Base-by-base conservation (phyloP, 495 filamentous ascomycete genomes). In the Lichina pygmaea region DNA sequence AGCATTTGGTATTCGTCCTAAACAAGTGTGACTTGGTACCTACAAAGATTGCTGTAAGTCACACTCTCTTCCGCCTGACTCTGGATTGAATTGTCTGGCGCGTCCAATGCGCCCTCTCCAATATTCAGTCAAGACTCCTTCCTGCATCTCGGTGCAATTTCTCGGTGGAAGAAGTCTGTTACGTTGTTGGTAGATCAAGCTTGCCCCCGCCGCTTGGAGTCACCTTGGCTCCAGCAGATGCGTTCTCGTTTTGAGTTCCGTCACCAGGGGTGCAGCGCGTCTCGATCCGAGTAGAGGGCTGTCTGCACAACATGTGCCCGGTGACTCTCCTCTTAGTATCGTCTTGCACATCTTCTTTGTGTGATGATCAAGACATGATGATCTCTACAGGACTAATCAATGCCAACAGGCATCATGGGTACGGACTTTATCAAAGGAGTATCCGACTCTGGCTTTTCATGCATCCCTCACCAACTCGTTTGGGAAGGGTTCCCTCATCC, bases 1-100 rank as follows among this genome's bases (percentile, higher is more conserved):
- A 97, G 60, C 85, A 93, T 58, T 60, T 93, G 44, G 72, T 92
- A 7, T 92, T 91, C 50, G 75, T 95, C 1, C 54, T 97, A 44
- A 97, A 97, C 60, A 97, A 97, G 65, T 83, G 81, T 52, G 89
- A 97, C 60, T 62, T 97, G 45, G 79, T 97, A n/a, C 91, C 91
- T 0, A 86, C 84, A 6, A 73, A 69, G 50, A 78, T 89, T 54
- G 89, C 85, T 55, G 89, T 95, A 81, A 80, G 89, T 84, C 51
- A 49, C 33, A 47, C 45, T 41, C 46, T 33, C 46, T 43, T 50
- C 32, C 48, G 44, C 44, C 44, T 46, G 39, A 17, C 43, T 44
- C 30, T 24, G 2, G 10, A 3, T 41, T 57, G 30, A 4, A 32
- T 24, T 6, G 32, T 48, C 50, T 40, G 44, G 50, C 50, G 49